phyloP scores from a whole-genome alignment of 1,139 yeast species.

The Pichia sp. region DNA sequence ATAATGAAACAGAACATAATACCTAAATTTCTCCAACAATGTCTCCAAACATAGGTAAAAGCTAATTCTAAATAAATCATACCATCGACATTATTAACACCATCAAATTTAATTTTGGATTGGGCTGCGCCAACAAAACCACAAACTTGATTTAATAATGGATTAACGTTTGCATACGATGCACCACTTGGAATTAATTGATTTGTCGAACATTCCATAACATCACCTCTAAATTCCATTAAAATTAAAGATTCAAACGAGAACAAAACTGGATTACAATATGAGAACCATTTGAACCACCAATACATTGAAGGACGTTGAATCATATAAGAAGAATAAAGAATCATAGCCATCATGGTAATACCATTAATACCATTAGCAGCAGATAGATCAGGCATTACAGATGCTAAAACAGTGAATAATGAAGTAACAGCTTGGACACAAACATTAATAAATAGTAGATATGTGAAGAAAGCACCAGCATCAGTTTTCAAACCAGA shows the following conservation, averaged over 20 bases:
- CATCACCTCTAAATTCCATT: conserved; percentile 48
- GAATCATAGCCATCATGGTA: conserved; percentile 37
- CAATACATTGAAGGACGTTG: conserved; percentile 55
- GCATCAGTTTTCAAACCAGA: conserved; percentile 37
- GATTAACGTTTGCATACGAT: conserved; percentile 34
- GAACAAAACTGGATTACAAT: conserved; percentile 48
- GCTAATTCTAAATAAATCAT: conserved; percentile 35
- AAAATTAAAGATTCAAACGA: conserved; percentile 50
- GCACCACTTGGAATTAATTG: conserved; percentile 45
- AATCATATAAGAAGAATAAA: conserved; percentile 52
- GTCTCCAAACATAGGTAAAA: conserved; percentile 34
- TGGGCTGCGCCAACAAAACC: conserved; percentile 43
- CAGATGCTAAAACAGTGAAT: conserved; percentile 45
- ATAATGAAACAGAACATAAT: conserved; percentile 40
- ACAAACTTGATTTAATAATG: conserved; percentile 40
- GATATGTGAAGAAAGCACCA: conserved; percentile 38
- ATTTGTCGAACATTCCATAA: conserved; percentile 41
- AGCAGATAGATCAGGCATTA: conserved; percentile 39
- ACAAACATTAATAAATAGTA: conserved; percentile 37
- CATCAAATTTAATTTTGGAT: conserved; percentile 29
- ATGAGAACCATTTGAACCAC: conserved; percentile 59
- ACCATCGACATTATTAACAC: conserved; percentile 40
- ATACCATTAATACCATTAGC: conserved; percentile 51
- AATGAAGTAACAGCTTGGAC: conserved; percentile 36
- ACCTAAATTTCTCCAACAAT: conserved; percentile 50